Evolutionary conservation across 768 basidiomycete species (phyloP).

Genomic region (Pulveroboletus sp.): DNA sequence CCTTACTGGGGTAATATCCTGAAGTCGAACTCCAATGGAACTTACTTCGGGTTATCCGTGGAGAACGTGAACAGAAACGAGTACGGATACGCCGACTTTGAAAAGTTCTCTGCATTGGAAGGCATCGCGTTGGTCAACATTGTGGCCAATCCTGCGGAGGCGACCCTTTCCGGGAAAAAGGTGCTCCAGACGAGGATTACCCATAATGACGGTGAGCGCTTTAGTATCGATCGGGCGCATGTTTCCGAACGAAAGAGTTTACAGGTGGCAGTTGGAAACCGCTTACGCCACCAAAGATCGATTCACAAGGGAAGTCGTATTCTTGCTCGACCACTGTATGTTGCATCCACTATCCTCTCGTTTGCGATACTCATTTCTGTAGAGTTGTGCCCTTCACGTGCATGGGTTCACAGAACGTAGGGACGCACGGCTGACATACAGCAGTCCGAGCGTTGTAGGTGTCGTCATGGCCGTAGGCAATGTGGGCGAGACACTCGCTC

Average conservation of each 20-base stretch:
- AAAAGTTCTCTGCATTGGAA: constrained; percentile 94
- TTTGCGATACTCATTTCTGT: constrained; percentile 4
- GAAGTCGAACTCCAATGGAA: constrained; percentile 98
- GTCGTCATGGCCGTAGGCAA: constrained; percentile 96
- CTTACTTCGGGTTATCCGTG: constrained; percentile 85
- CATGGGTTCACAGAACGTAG: constrained; percentile 94
- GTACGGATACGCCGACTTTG: constrained; percentile 89
- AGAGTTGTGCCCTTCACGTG: constrained; percentile 85
- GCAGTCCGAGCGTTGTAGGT: constrained; percentile 87
- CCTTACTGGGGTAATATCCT: constrained; percentile 89
- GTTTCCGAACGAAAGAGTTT: neutral
- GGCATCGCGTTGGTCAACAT: constrained; percentile 94
- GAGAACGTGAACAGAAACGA: constrained; percentile 90
- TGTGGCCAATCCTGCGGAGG: constrained; percentile 77
- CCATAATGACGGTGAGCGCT: constrained; percentile 83
- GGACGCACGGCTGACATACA: constrained; percentile 90
- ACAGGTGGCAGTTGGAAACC: constrained; percentile 85
- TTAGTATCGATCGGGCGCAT: neutral
- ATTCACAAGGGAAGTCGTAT: constrained; percentile 74
- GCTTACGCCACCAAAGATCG: constrained; percentile 65
- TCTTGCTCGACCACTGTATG: constrained; percentile 64
- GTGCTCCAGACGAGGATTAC: constrained; percentile 82
- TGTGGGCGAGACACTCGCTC: constrained; percentile 77
- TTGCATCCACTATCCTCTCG: neutral
- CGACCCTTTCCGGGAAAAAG: constrained; percentile 67